phyloP scores from a whole-genome alignment of 495 filamentous ascomycete species.

The Talaromyces adpressus region DNA sequence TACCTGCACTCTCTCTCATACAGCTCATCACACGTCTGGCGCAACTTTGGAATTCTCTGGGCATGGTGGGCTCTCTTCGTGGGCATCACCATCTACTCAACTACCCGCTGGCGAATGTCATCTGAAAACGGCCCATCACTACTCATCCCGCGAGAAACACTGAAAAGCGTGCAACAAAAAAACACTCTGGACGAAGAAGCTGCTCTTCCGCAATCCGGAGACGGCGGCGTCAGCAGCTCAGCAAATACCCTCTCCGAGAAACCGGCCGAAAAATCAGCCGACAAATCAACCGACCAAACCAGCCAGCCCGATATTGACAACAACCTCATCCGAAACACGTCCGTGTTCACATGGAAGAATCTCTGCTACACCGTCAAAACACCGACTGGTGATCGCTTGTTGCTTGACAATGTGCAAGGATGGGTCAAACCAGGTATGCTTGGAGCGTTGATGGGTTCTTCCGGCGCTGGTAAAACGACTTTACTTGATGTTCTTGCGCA shows the following conservation, averaged over 20 bases:
- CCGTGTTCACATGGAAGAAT: slow-evolving; percentile 56
- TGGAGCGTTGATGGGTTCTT: slow-evolving; percentile 65
- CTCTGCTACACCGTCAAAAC: slow-evolving; percentile 47
- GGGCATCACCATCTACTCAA: slow-evolving; percentile 28
- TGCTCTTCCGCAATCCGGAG: slow-evolving; percentile 12
- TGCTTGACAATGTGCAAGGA: slow-evolving; percentile 72
- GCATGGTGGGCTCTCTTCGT: slow-evolving; percentile 38
- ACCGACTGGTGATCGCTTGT: slow-evolving; percentile 29
- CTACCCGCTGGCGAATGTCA: slow-evolving; percentile 26
- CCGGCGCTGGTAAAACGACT: slow-evolving; percentile 60
- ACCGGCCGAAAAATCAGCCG: background rate
- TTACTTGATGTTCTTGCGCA: slow-evolving; percentile 49
- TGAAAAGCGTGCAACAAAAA: slow-evolving; percentile 15
- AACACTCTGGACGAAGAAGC: slow-evolving; percentile 24
- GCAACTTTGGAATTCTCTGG: slow-evolving; percentile 41
- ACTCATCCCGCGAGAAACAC: slow-evolving; percentile 34
- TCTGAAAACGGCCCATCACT: slow-evolving; percentile 25
- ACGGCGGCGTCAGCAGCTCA: background rate
- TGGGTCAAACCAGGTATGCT: slow-evolving; percentile 86
- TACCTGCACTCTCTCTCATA: slow-evolving; percentile 47
- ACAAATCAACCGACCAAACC: slow-evolving; percentile 21
- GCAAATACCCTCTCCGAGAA: slow-evolving; percentile 18
- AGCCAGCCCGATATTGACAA: slow-evolving; percentile 29
- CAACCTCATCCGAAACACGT: slow-evolving; percentile 40
- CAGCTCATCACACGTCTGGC: slow-evolving; percentile 36